phyloP scores from a whole-genome alignment of 164 flowering plant species.

The Cinnamomum chago region DNA sequence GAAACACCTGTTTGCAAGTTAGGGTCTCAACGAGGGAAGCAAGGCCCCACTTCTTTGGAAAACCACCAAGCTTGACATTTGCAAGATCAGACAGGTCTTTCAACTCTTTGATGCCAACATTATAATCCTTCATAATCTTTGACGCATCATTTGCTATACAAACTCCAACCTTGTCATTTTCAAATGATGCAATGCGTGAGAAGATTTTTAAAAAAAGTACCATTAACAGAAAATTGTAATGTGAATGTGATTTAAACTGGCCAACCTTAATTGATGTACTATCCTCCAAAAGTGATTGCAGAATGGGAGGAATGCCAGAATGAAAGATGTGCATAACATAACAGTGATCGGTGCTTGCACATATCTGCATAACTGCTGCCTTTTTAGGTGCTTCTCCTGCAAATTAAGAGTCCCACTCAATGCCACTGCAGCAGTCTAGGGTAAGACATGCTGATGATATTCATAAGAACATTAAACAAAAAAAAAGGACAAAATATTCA shows the following conservation, averaged over 20 bases:
- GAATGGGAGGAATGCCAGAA: slow-evolving; percentile 68
- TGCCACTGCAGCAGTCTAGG: neutral
- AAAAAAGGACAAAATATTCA: neutral
- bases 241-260: neutral
- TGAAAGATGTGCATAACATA: slow-evolving; percentile 83
- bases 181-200: slow-evolving; percentile 4
- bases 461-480: neutral
- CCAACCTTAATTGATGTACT: slow-evolving; percentile 49
- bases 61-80: slow-evolving; percentile 57
- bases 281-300: slow-evolving; percentile 67
- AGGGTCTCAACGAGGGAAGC: slow-evolving; percentile 53
- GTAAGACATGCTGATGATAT: neutral
- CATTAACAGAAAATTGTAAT: neutral
- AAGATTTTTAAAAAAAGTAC: neutral
- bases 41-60: slow-evolving; percentile 55
- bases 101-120: slow-evolving; percentile 44
- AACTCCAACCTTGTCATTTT: slow-evolving; percentile 62
- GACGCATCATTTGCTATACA: slow-evolving; percentile 58
- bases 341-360: slow-evolving; percentile 46
- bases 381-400: slow-evolving; percentile 61
- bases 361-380: slow-evolving; percentile 88
- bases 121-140: slow-evolving; percentile 63
- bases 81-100: slow-evolving; percentile 67
- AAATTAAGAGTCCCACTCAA: slow-evolving; percentile 8
- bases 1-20: slow-evolving; percentile 51